Base-by-base conservation (phyloP, 164 flowering plant species). In the Houttuynia cordata region DNA sequence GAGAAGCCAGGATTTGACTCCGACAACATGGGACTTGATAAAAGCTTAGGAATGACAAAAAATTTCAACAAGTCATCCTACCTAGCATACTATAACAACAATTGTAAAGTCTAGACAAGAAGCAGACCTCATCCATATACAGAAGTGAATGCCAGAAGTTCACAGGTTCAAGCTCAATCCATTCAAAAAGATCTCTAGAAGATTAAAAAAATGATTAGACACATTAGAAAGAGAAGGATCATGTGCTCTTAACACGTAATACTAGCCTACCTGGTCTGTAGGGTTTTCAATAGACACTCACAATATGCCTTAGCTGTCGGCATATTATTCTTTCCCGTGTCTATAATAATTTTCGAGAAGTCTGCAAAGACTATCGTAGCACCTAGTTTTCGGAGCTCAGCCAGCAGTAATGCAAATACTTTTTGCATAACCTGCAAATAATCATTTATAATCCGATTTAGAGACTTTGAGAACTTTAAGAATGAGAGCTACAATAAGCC, bases 111-210 rank as follows among this genome's bases (percentile, higher is more conserved):
- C 17, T 45, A 45, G 49, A 58, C 10, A 21, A 52, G 8, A 2
- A 72, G 19, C 64, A 34, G 51, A 92, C 98, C 98, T 90, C 92
- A 80, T 93, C 99, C 99, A 93, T 90, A 60, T 84, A 90, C 60
- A 93, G 90, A 72, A 93, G 70, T 24, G 95, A 85, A 64, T 90
- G 87, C 96, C 96, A 90, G 63, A 78, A 90, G 64, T 86, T 83
- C 64, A 78, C 25, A 22, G 87, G 95, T 68, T 93, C 97, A 69
- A 93, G 81, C 81, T 86, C 96, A 71, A 93, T 83, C 99, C 96
- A 93, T 74, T 93, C 97, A 64, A 93, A 93, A 57, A 93, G 79
- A 59, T 93, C 99, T 68, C 97, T 93, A 62, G 50, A 65, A 34
- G 23, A 8, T 4, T 15, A 62, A 72, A 57, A n/a, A 66, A 42